phyloP scores from a whole-genome alignment of 2,329 filamentous ascomycete genomes.

The Zymoseptoria brevis region DNA sequence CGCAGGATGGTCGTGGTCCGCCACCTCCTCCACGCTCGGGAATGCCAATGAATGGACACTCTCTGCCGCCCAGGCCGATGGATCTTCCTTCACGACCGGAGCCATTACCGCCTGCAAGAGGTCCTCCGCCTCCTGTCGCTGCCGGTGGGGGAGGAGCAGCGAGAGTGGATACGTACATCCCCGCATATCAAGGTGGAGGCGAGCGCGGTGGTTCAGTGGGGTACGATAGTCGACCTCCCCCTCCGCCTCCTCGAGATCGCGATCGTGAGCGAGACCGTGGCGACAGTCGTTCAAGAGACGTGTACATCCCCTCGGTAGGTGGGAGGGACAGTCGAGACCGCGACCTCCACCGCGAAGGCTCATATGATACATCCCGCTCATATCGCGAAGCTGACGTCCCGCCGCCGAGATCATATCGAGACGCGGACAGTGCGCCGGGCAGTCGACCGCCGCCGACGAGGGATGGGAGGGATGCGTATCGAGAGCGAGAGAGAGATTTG shows the following conservation, averaged over 20 bases:
- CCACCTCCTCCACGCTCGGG: slow-evolving; percentile 10
- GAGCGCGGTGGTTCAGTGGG: slow-evolving; percentile 8
- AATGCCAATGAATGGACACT: slow-evolving; percentile 22
- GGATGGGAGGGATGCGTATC: slow-evolving; percentile 14
- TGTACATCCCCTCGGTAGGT: not conserved
- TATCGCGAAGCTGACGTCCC: slow-evolving; percentile 18
- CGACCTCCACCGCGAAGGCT: slow-evolving; percentile 6
- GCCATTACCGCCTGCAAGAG: slow-evolving; percentile 10
- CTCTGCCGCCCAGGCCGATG: slow-evolving; percentile 21
- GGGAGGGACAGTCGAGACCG: slow-evolving; percentile 17
- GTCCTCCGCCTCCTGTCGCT: slow-evolving; percentile 28
- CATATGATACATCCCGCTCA: slow-evolving; percentile 4
- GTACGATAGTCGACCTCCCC: slow-evolving; percentile 13
- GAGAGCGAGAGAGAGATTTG: not conserved
- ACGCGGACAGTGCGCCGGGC: slow-evolving; percentile 5
- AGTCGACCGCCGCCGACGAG: slow-evolving; percentile 8
- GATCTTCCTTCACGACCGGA: slow-evolving; percentile 17
- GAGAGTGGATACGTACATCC: slow-evolving; percentile 38
- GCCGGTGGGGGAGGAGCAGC: slow-evolving; percentile 14
- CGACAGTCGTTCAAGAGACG: slow-evolving; percentile 11
- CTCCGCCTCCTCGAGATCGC: slow-evolving; percentile 7
- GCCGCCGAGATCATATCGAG: slow-evolving; percentile 8
- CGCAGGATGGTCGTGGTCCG: slow-evolving; percentile 12
- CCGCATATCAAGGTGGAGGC: slow-evolving; percentile 30
- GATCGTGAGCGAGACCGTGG: slow-evolving; percentile 10